A percentile compares a stretch with the other conserved stretches of the same genome.
phyloP scores from a whole-genome alignment of 306 rosid genomes.

The Quercus agrifolia region DNA sequence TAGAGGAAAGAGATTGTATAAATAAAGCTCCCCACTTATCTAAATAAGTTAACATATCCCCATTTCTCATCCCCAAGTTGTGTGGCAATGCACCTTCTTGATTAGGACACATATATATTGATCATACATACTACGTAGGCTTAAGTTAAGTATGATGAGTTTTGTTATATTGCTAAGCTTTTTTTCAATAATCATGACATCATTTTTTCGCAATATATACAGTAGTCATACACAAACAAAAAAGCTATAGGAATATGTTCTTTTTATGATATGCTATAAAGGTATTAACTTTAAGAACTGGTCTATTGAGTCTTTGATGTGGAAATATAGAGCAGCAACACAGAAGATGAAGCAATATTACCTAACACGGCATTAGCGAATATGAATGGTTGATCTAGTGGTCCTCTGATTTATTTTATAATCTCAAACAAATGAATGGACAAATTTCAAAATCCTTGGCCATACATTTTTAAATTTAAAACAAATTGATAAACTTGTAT shows the following conservation, averaged over 20 bases:
- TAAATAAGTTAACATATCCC: constrained; percentile 6
- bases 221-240: not conserved
- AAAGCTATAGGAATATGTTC: not conserved
- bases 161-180: not conserved
- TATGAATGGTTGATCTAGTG: too few species aligned
- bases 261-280: too few species aligned
- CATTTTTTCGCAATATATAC: constrained; percentile 18
- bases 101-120: not conserved
- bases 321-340: not conserved
- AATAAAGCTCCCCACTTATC: not conserved
- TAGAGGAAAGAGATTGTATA: not conserved
- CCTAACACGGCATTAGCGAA: too few species aligned
- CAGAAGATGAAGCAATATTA: not conserved
- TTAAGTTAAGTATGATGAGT: not conserved
- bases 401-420: too few species aligned
- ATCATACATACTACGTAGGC: not conserved
- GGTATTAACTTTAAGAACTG: not conserved
- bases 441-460: too few species aligned
- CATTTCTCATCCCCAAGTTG: not conserved
- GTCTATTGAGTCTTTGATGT: not conserved
- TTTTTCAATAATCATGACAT: not conserved
- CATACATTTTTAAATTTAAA: too few species aligned
- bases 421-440: too few species aligned
- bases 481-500: too few species aligned
- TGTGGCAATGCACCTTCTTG: not conserved